Evolutionary conservation across 176 grass and related monocot species (phyloP), one percentile per base, ranked within the genome.

Genomic region (Bromus sterilis): DNA sequence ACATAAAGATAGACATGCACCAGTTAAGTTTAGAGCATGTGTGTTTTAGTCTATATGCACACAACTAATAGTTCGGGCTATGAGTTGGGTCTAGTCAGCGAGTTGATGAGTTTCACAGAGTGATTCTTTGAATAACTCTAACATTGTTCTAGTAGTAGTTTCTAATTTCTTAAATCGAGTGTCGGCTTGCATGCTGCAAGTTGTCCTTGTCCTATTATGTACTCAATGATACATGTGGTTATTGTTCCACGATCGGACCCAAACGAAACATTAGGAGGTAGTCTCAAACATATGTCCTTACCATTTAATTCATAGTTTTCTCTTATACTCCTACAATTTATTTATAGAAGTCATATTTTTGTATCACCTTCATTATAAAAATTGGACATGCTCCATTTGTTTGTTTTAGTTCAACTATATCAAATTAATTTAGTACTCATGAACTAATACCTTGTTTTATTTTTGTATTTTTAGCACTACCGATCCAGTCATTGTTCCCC

Each of bases 401-500:
- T 55, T 41, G 14, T 34, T 70, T 28, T 16, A 34, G 21, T 77
- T 75, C 20, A 31, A 20, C 35, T 30, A 6, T 10, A 29, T 79
- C 4, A 44, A 83, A 41, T 24, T 40, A 66, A 20, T 6, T 84
- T 15, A 57, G 9, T 29, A 5, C 53, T 76, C 91, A 84, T 2
- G 7, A 33, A 83, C 34, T 74, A 42, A 63, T 23, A 56, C 35
- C 7, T n/a, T 36, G 29, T 4, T 59, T 72, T 30, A 1, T 79
- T 74, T 1, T 79, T 74, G 3, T 13, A 5, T 29, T 87, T 89
- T 37, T 87, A 93, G 91, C 87, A 36, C 62, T 93, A 64, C 91
- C 87, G 3, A 80, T 87, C 61, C 84, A 86, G 30, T 89, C 87
- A 26, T 32, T 89, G 41, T 87, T 84, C 63, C 91, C 91, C 3